Evolutionary conservation across 2,329 filamentous ascomycete genomes (phyloP), one percentile per base, ranked within the genome.

Genomic region (Hymenoscyphus linearis): DNA sequence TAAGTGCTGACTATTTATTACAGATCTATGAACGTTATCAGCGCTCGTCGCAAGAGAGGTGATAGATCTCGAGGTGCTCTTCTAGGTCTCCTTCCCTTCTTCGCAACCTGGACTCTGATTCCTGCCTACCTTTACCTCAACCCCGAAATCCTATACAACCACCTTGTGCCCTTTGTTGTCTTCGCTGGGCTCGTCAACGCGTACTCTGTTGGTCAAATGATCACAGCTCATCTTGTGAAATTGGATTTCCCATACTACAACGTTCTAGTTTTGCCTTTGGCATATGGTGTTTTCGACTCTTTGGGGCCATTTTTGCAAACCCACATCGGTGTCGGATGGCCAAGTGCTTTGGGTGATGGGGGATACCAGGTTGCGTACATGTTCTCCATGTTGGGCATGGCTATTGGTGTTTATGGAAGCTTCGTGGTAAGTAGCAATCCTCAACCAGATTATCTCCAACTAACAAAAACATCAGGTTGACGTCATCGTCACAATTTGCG

Each of bases 401-500:
- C 89, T 0, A 74, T 96, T 55, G 95, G 95, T 36, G 86, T 98
- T n/a, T 97, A 99, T 77, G 93, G 91, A 63, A 96, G 92, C 75
- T 99, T 99, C 74, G 91, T 98, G 60, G 90, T 81, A 72, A 71
- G 78, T 68, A 59, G 25, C 25, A 47, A n/a, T 10, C n/a, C 55
- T 3, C 35, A 2, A 31, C 12, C 14, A 4, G 27, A 44, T 27
- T 16, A 31, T 25, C 52, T 12, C 16, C 25, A n/a, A 14, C 44
- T 62, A 27, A 59, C 34, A 27, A 9, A 22, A 16, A 22, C 31
- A 7, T 31, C 60, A 81, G 79, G 76, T 96, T 35, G 95, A 98
- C 74, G 93, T 98, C 60, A 97, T 99, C 67, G 91, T 95, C 62
- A 96, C 91, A 34, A 98, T 99, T 69, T 99, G 95, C 77, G 95